Evolutionary conservation across 805 yeast genomes (phyloP), one percentile per base, ranked within the genome.

Genomic region (Ogataea polymorpha): DNA sequence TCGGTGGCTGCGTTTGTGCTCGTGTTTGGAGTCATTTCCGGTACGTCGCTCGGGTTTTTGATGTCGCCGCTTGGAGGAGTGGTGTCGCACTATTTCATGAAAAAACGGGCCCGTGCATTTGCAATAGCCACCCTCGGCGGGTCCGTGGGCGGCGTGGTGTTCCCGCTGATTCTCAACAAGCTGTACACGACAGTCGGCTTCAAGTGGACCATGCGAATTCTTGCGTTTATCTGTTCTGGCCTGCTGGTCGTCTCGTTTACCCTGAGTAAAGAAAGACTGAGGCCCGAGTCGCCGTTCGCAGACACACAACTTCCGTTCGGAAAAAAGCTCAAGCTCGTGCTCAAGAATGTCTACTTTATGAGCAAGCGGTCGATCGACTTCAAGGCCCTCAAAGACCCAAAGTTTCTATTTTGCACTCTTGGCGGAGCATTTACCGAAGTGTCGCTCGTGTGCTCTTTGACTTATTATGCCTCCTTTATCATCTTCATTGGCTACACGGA

Each of bases 81-180:
- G 18, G 60, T 70, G n/a, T 62, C 70, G 32, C 75, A 72, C 43
- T 71, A 73, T 73, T 71, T 70, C 47, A 55, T 55, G 42, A 54
- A 54, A 32, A 70, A 66, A 48, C 55, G 75, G 45, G 76, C 74
- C 1, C 56, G 54, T 42, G 70, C 67, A 17, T 44, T 50, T 26
- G 59, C 57, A 4, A 34, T 47, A 10, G 55, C 55, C 9, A 45
- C 65, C 48, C 61, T 78, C 8, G 88, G 87, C 2, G 86, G 86
- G 1, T 76, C 84, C 3, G 59, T 79, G 6, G 88, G 87, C 2
- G 89, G 88, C 4, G 67, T 80, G 9, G 53, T 79, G 5, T 74
- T 77, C 54, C 86, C 88, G 1, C 58, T 80, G 27, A 60, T 77
- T 56, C 58, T 80, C 44, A 62, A 72, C 42, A 54, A 66, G 10